Conservation (phyloP, 1,284 basidiomycete genomes). For the Leccinum fallax region DNA sequence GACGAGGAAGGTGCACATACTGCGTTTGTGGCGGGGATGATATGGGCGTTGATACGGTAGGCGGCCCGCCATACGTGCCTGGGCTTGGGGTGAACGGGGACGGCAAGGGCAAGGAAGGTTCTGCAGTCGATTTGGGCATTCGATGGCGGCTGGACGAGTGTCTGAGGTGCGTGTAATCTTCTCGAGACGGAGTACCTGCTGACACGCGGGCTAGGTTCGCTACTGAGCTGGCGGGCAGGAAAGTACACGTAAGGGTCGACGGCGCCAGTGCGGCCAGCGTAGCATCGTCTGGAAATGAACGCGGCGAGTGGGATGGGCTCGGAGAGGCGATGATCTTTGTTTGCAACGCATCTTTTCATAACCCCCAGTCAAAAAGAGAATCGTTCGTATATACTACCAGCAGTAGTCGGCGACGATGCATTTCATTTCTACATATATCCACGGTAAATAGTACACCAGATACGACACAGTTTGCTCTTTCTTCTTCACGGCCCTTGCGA, state of each 20-base stretch:
- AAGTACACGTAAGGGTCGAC: slow-evolving; percentile 40
- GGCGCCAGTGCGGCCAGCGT: slow-evolving; percentile 5
- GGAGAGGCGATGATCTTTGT: slow-evolving; percentile 61
- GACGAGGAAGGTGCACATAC: slow-evolving; percentile 78
- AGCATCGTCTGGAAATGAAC: slow-evolving; percentile 19
- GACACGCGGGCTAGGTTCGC: slow-evolving; percentile 55
- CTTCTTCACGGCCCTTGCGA: slow-evolving; percentile 60
- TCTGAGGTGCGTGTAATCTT: slow-evolving; percentile 49
- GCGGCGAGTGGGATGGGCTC: slow-evolving; percentile 60
- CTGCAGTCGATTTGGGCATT: slow-evolving; percentile 49
- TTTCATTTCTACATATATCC: neutral
- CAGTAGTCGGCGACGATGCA: neutral
- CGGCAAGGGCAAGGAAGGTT: slow-evolving; percentile 44
- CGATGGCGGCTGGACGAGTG: slow-evolving; percentile 78
- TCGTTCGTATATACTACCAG: neutral
- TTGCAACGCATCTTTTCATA: slow-evolving; percentile 1
- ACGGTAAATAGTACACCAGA: slow-evolving; percentile 9
- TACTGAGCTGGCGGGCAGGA: slow-evolving; percentile 73
- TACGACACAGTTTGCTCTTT: neutral
- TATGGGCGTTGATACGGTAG: slow-evolving; percentile 56
- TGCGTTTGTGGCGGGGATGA: slow-evolving; percentile 81
- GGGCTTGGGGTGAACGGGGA: slow-evolving; percentile 37
- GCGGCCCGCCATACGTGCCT: slow-evolving; percentile 72
- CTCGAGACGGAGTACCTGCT: neutral
- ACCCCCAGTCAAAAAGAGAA: neutral